Base-by-base conservation (phyloP, 1,139 yeast species). In the Neolecta irregularis region DNA sequence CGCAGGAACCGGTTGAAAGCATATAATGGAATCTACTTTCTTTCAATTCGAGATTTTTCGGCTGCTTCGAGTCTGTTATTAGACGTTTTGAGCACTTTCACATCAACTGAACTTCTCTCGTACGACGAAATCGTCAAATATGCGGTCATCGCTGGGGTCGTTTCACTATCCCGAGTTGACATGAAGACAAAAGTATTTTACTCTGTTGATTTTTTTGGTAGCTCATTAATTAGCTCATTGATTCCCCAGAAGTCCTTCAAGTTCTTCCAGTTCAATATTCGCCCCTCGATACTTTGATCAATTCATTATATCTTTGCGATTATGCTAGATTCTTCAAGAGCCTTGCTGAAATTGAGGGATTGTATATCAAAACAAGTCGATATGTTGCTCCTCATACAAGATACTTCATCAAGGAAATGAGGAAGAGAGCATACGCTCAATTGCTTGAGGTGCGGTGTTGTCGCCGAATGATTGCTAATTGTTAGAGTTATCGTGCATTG, bases 361-460 rank as follows among this genome's bases (percentile, higher is more conserved):
- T 69, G 41, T 72, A 80, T 38, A 61, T 91, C 43, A 56, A 73
- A 29, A 72, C 74, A 36, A 74, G 80, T 56, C 78, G 83, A 55
- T 85, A 76, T 54, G 61, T 88, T 44, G 64, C 70, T 31, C 70
- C 72, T 26, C 98, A 91, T 56, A 70, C 93, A 5, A 74, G 74
- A 50, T 88, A 65, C 56, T 83, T 79, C 53, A 66, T 85, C 44
- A 70, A 96, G 43, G 98, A 88, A 58, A 72, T 91, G 76, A 71
- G 98, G 58, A 74, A 93, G 56, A 83, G 81, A 58, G 95, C 94
- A 1, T 91, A 91, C 54, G 74, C 92, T 2, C 99, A 88, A 58
- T 65, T 91, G 49, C 67, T 91, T 51, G 96, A 91, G 24, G 24
- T 21, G 19, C 15, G 24, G 24, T 18, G 5, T 8, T 3, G 18